Evolutionary conservation across 768 basidiomycete species (phyloP).

Genomic region (Macrocybe gigantea): DNA sequence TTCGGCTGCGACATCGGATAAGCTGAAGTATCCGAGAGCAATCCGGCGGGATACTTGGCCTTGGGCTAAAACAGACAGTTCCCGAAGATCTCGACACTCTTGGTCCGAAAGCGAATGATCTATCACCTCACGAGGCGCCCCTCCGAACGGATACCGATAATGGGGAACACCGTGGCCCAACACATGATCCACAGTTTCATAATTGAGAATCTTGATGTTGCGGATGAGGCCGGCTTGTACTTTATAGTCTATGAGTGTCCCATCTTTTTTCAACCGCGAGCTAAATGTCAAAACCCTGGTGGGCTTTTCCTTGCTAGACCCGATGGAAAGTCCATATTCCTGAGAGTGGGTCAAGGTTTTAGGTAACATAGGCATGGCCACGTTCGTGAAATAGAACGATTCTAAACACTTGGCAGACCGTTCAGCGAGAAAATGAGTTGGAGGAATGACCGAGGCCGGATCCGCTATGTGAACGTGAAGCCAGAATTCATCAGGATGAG

Average conservation of each 20-base stretch:
- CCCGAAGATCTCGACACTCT: conserved; percentile 22
- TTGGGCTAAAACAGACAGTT: conserved; percentile 16
- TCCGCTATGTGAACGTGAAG: conserved; percentile 92
- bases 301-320: conserved; percentile 28
- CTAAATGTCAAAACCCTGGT: conserved; percentile 78
- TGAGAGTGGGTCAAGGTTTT: conserved; percentile 41
- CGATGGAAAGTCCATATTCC: conserved; percentile 34
- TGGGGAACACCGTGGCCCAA: conserved; percentile 23
- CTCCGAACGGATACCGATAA: conserved; percentile 39
- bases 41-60: no score
- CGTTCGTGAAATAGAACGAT: conserved; percentile 62
- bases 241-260: conserved; percentile 63
- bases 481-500: conserved; percentile 63
- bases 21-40: conserved; percentile 13
- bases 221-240: conserved; percentile 70
- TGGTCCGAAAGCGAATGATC: conserved; percentile 11
- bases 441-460: conserved; percentile 75
- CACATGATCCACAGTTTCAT: conserved; percentile 57
- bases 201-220: conserved; percentile 59
- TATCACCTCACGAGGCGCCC: conserved; percentile 5
- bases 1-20: conserved; percentile 15
- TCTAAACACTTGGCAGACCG: conserved; percentile 46
- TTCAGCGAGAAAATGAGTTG: conserved; percentile 54
- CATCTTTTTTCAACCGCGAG: conserved; percentile 51
- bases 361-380: conserved; percentile 72